These are phyloP conservation scores for Mycena vitilis DNA, from an alignment of 768 basidiomycete species.

Conservation along the genomic window DNA sequence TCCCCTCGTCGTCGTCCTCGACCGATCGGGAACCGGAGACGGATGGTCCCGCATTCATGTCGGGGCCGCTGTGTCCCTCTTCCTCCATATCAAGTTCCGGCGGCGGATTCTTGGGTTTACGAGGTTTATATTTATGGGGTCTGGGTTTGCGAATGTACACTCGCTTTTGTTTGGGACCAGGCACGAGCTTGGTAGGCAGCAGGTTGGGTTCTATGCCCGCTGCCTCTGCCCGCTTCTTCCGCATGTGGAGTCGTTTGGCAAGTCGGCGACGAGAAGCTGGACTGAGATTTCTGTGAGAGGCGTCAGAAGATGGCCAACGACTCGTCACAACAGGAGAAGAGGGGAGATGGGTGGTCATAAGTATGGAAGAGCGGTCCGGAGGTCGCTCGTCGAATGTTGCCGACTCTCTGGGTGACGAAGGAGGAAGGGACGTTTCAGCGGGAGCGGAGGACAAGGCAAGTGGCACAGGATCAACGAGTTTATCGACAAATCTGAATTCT, in stretches of 20 bases:
- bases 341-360: conserved; percentile 19
- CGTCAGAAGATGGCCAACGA: conserved; percentile 12
- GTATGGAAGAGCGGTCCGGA: conserved; percentile 14
- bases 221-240: conserved; percentile 69
- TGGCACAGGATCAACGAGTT: conserved; percentile 15
- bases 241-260: conserved; percentile 78
- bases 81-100: conserved; percentile 1
- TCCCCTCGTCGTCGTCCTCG: conserved; percentile 10
- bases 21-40: conserved; percentile 33
- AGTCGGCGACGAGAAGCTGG: conserved; percentile 66
- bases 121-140: conserved; percentile 22
- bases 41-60: neutral
- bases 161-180: conserved; percentile 46
- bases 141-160: conserved; percentile 5
- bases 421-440: neutral
- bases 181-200: conserved; percentile 48
- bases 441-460: conserved; percentile 3
- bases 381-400: neutral
- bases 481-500: neutral
- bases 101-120: conserved; percentile 23
- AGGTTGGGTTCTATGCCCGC: conserved; percentile 49
- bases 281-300: conserved; percentile 41
- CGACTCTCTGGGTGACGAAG: neutral
- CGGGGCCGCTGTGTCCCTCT: neutral
- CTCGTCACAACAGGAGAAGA: conserved; percentile 22